phyloP scores from a whole-genome alignment of 2,329 filamentous ascomycete genomes.

The Penicillium verrucosum region DNA sequence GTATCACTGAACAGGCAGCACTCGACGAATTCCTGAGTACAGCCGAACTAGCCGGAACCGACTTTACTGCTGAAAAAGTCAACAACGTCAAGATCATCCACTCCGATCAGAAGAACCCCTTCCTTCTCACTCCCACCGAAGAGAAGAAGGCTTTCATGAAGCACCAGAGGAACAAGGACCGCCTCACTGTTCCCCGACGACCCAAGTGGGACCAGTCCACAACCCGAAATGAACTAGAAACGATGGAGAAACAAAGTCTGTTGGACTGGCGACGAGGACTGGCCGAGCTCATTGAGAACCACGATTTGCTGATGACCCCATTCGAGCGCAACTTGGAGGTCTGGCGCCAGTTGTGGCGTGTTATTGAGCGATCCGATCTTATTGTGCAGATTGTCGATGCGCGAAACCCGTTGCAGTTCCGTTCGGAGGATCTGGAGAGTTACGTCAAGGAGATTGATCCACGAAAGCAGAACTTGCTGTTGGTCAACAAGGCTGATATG shows the following conservation, averaged over 20 bases:
- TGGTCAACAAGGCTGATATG: slow-evolving; percentile 99
- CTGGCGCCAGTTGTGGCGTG: slow-evolving; percentile 96
- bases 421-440: slow-evolving; percentile 85
- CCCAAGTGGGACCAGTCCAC: slow-evolving; percentile 85
- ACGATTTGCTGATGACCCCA: slow-evolving; percentile 93
- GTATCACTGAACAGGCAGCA: slow-evolving; percentile 92
- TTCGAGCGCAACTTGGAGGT: slow-evolving; percentile 97
- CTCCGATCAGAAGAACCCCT: slow-evolving; percentile 92
- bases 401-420: slow-evolving; percentile 87
- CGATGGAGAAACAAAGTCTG: slow-evolving; percentile 73
- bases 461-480: slow-evolving; percentile 82
- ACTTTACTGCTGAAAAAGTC: slow-evolving; percentile 98
- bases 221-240: slow-evolving; percentile 77
- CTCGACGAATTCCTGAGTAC: slow-evolving; percentile 96
- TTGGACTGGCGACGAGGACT: slow-evolving; percentile 85
- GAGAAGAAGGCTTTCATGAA: slow-evolving; percentile 75
- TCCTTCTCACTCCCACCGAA: slow-evolving; percentile 78
- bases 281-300: slow-evolving; percentile 87
- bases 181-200: slow-evolving; percentile 83
- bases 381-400: slow-evolving; percentile 98
- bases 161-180: slow-evolving; percentile 73
- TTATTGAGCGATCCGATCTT: slow-evolving; percentile 93
- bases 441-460: slow-evolving; percentile 92
- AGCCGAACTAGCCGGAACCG: slow-evolving; percentile 93
- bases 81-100: slow-evolving; percentile 99